Conservation (phyloP, 2,329 filamentous ascomycete genomes). For the Capronia epimyces region DNA sequence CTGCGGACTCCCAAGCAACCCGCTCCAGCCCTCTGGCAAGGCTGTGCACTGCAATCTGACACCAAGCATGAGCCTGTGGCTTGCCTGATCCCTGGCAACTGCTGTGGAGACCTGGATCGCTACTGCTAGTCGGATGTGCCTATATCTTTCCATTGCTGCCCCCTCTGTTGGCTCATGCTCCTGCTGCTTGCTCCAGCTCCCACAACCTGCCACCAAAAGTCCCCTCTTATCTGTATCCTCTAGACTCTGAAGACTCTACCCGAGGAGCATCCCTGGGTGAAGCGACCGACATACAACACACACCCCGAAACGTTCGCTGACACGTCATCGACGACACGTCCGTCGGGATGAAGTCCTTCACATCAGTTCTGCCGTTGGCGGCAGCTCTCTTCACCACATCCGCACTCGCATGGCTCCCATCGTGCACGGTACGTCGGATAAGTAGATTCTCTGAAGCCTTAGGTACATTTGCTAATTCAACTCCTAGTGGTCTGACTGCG, state of each 20-base stretch:
- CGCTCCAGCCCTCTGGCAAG: not conserved
- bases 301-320: not conserved
- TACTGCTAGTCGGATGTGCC: no score
- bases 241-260: not conserved
- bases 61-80: conserved; percentile 3
- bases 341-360: conserved; percentile 26
- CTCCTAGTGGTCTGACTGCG: conserved; percentile 27
- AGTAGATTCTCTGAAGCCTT: not conserved
- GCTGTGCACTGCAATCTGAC: not conserved
- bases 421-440: conserved; percentile 19
- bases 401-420: conserved; percentile 25
- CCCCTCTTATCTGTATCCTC: conserved; percentile 1
- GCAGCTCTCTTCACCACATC: conserved; percentile 24
- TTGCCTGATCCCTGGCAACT: conserved; percentile 7
- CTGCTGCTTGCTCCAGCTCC: conserved; percentile 3
- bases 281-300: not conserved
- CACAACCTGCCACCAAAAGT: conserved; percentile 7
- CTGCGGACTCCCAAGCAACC: not conserved
- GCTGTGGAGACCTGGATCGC: no score
- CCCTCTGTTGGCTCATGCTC: conserved; percentile 1
- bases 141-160: conserved; percentile 20
- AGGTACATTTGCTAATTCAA: conserved; percentile 3
- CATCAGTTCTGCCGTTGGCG: conserved; percentile 17
- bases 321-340: not conserved
- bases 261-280: not conserved